Percentiles rank a stretch among this genome's conserved stretches.
Evolutionary conservation across 1,284 basidiomycete species (phyloP).

Genomic region (Puccinia triticina): DNA sequence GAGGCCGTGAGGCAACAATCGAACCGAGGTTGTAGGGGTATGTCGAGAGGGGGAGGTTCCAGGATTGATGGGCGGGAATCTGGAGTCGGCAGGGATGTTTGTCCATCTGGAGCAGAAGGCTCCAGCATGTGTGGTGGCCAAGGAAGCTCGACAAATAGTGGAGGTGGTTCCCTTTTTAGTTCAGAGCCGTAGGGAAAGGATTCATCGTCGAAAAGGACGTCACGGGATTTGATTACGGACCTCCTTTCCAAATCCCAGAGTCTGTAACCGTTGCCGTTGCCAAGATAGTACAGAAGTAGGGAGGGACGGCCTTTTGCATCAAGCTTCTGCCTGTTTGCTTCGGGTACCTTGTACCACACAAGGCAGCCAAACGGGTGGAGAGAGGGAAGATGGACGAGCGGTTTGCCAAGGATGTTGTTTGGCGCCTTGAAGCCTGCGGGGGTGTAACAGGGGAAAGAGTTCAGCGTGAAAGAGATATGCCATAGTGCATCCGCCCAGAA

Average conservation of each 20-base stretch:
- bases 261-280: neutral
- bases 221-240: neutral
- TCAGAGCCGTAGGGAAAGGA: too few relatives aligned
- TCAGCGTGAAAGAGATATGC: neutral
- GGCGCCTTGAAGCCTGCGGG: neutral
- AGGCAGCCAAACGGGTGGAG: slow-evolving; percentile 14
- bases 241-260: neutral
- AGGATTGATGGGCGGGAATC: too few relatives aligned
- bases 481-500: slow-evolving; percentile 10
- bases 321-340: neutral
- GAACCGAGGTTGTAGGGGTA: too few relatives aligned
- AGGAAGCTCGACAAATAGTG: too few relatives aligned
- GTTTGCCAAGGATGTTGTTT: neutral
- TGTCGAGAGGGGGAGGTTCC: too few relatives aligned
- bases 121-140: too few relatives aligned
- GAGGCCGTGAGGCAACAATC: too few relatives aligned
- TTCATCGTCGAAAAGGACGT: neutral
- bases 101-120: too few relatives aligned
- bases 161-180: too few relatives aligned
- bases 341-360: neutral
- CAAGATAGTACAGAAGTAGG: neutral
- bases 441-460: slow-evolving; percentile 1
- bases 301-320: neutral
- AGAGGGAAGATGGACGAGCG: neutral
- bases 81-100: too few relatives aligned